A percentile compares a stretch with the other conserved stretches of the same genome.
Evolutionary conservation across 352 stramenopile genomes (phyloP).

Genomic region (Phytophthora cryptogea): DNA sequence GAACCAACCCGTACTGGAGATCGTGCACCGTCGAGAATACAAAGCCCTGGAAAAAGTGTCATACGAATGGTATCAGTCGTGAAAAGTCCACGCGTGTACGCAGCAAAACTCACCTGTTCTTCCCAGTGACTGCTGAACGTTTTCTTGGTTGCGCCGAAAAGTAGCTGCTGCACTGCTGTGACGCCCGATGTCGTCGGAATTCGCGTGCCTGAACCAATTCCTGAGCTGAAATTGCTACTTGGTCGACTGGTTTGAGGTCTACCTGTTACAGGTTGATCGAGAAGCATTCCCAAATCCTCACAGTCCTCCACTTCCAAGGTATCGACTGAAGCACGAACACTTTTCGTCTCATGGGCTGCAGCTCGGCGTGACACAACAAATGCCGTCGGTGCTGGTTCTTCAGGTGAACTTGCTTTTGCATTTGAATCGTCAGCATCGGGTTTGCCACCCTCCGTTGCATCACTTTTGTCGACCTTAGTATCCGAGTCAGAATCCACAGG

Average conservation of each 20-base stretch:
- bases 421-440: not conserved
- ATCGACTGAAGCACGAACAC: slow-evolving; percentile 11
- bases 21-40: slow-evolving; percentile 53
- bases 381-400: not conserved
- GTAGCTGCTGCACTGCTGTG: slow-evolving; percentile 51
- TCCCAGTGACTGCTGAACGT: slow-evolving; percentile 73
- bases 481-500: not conserved
- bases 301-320: slow-evolving; percentile 56
- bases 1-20: slow-evolving; percentile 90
- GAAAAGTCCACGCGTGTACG: slow-evolving; percentile 5
- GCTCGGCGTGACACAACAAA: slow-evolving; percentile 22
- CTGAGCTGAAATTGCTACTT: not conserved
- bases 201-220: slow-evolving; percentile 12
- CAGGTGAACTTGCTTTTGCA: slow-evolving; percentile 2
- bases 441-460: slow-evolving; percentile 8
- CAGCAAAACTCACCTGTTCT: slow-evolving; percentile 46
- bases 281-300: slow-evolving; percentile 45
- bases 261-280: slow-evolving; percentile 13
- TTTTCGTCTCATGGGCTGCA: not conserved
- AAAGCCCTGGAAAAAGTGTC: slow-evolving; percentile 53
- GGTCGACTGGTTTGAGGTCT: slow-evolving; percentile 4
- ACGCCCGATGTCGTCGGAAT: slow-evolving; percentile 46
- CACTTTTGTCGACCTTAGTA: not conserved
- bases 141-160: slow-evolving; percentile 64
- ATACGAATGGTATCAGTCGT: slow-evolving; percentile 8